Percentiles rank a stretch among this genome's conserved stretches.
phyloP scores from a whole-genome alignment of 495 filamentous ascomycete species.

The Aspergillus nanangensis region DNA sequence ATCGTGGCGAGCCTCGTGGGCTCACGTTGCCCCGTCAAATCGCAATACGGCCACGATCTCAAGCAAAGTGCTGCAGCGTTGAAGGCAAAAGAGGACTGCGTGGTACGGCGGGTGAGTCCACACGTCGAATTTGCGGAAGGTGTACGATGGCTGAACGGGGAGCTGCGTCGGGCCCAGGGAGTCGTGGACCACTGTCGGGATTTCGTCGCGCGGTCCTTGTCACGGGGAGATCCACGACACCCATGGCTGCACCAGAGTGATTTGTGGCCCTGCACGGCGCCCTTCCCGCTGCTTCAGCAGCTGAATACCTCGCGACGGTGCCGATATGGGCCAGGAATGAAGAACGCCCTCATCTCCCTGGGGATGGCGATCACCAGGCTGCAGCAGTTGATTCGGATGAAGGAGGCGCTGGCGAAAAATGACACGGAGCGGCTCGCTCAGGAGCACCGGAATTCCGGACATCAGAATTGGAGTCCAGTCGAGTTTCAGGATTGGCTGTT shows the following conservation, averaged over 20 bases:
- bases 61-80: constrained; percentile 20
- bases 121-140: neutral
- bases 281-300: constrained; percentile 45
- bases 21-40: constrained; percentile 23
- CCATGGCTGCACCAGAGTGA: constrained; percentile 44
- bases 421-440: constrained; percentile 32
- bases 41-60: constrained; percentile 38
- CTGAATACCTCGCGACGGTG: constrained; percentile 35
- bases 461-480: constrained; percentile 48
- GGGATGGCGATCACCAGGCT: constrained; percentile 31
- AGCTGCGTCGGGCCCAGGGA: constrained; percentile 6
- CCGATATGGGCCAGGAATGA: constrained; percentile 24
- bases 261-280: constrained; percentile 51
- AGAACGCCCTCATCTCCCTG: constrained; percentile 19
- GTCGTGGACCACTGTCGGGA: constrained; percentile 14
- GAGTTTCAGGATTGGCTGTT: constrained; percentile 54
- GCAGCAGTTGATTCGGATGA: constrained; percentile 40
- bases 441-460: constrained; percentile 50
- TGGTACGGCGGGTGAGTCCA: neutral
- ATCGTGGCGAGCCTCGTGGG: constrained; percentile 25
- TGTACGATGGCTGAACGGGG: constrained; percentile 8
- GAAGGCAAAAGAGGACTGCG: neutral
- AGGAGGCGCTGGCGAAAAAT: constrained; percentile 15
- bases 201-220: constrained; percentile 18
- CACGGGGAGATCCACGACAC: constrained; percentile 21